phyloP scores from a whole-genome alignment of 176 grass and related monocot genomes.

The Pontederia paniculata region DNA sequence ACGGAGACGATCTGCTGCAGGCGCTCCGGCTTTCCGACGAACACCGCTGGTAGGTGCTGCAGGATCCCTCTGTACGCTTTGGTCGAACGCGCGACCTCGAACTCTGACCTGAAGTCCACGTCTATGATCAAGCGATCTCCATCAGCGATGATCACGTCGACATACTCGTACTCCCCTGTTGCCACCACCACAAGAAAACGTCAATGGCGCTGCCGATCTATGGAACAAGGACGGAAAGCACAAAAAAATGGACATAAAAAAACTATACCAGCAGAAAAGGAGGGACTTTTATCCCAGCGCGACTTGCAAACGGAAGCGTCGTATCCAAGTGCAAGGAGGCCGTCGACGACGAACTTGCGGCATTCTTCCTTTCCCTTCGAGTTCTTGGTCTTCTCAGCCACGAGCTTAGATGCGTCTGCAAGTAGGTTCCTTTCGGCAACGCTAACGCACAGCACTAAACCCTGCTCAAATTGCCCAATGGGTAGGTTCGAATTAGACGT shows the following conservation, averaged over 20 bases:
- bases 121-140: constrained; percentile 74
- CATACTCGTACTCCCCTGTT: constrained; percentile 59
- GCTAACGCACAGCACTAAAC: constrained; percentile 58
- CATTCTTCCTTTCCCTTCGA: constrained; percentile 36
- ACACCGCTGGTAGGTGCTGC: constrained; percentile 46
- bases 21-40: constrained; percentile 63
- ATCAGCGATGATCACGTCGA: constrained; percentile 53
- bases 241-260: neutral
- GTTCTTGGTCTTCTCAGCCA: constrained; percentile 39
- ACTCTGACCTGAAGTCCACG: constrained; percentile 60
- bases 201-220: neutral
- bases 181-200: neutral
- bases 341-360: constrained; percentile 34
- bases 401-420: constrained; percentile 44
- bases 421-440: constrained; percentile 88
- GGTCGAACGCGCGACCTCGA: constrained; percentile 73
- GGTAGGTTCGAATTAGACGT: constrained; percentile 10
- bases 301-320: constrained; percentile 60
- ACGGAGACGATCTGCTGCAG: constrained; percentile 55
- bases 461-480: constrained; percentile 22
- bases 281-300: constrained; percentile 64
- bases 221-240: neutral
- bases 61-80: constrained; percentile 58
- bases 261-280: constrained; percentile 39
- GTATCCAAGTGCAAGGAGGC: constrained; percentile 46